Evolutionary conservation across 202 grass and related monocot genomes (phyloP), one percentile per base, ranked within the genome.

Genomic region (Elaeis oleifera): DNA sequence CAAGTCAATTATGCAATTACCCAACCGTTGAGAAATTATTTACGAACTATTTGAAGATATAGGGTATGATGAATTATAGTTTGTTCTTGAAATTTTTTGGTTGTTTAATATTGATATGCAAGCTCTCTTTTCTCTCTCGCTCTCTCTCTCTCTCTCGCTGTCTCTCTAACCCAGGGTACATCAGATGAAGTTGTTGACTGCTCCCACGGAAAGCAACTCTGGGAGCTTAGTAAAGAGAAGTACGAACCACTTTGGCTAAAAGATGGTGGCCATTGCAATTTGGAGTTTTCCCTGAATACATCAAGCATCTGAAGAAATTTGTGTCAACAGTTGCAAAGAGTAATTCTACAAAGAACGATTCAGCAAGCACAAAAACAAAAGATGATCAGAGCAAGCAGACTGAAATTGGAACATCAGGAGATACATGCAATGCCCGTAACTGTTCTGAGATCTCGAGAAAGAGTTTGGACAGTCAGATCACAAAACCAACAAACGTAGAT

Each of bases 141-240:
- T 39, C 36, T 44, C 36, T 44, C 36, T 11, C 36, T 39, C 36
- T 3, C 36, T 11, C 36, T 39, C 36, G 13, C 36, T 11, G 1
- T 39, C 36, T 44, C 36, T 44, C 36, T 44, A 44, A 44, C 36
- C 54, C 77, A 95, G 90, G 90, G 90, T 70, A 95, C 90, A 24
- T 80, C 77, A 70, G 90, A 95, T 14, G 90, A 95, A 24, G 90
- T 95, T 0, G 90, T 95, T 23, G 90, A 95, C 71, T 95, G 79
- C 49, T 89, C 85, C 48, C 90, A 95, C 39, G 90, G 90, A 27
- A 89, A 89, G 71, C 85, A 95, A 68, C 76, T 95, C 22, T 88
- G 86, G 64, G 90, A 95, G 36, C 85, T 89, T 78, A 85, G 90
- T 76, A 86, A 95, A 63, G 85, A 85, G 61, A 95, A 95, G 72